Evolutionary conservation across 257 asterid genomes (phyloP), one percentile per base, ranked within the genome.

Genomic region (Plantago major): DNA sequence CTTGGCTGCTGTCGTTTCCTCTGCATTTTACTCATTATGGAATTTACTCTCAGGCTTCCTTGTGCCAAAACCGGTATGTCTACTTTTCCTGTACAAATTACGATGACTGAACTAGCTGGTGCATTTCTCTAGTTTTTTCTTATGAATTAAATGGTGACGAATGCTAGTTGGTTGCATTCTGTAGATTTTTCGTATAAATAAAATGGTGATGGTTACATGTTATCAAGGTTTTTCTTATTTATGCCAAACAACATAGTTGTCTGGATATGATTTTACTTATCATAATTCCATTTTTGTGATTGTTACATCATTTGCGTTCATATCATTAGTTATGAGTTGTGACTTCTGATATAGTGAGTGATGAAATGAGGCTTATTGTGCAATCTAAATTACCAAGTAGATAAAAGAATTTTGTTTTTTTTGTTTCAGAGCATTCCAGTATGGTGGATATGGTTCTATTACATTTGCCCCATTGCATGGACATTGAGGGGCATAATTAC

Each of bases 361-460:
- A 22, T 22, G 26, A 22, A 22, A 22, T 22, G 26, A 1, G 26
- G 1, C 26, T 22, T 22, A 22, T 22, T 22, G 2, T 22, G 26
- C 26, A 22, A 22, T 22, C 26, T 22, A 22, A 22, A 22, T 22
- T 22, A 22, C 26, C 26, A 22, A 22, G 26, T 22, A 22, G 1
- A 22, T 22, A 22, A 22, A 22, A 22, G 26, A 22, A 55, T 12
- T 28, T 3, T 58, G 45, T 6, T 11, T 5, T 15, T 17, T 28
- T 28, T 50, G 52, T 53, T 65, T 16, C 70, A 90, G 97, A 72
- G 76, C 61, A 87, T 87, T 52, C 95, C 96, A 14, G 80, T 73
- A 50, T 90, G 96, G 96, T 90, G 97, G 97, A 57, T 87, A 73
- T 90, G 97, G 97, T 90, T 79, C 81, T 87, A 90, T 71, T 84